Conservation (phyloP, 1,284 basidiomycete genomes). For the Microbotryum saponariae region DNA sequence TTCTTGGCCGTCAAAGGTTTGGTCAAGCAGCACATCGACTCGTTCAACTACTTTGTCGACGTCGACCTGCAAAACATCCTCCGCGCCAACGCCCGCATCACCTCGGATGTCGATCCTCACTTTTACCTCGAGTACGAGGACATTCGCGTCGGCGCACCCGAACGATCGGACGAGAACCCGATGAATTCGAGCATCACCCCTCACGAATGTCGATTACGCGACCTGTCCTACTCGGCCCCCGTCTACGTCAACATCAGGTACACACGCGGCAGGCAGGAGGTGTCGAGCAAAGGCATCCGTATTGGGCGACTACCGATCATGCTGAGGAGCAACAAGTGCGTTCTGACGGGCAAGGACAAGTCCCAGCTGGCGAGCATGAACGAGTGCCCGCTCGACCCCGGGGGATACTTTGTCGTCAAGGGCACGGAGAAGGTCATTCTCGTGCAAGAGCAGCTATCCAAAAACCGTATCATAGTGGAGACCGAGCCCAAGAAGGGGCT, state of each 20-base stretch:
- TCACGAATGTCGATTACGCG: constrained; percentile 93
- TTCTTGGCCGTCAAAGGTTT: constrained; percentile 94
- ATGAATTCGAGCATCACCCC: constrained; percentile 83
- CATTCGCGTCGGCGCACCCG: constrained; percentile 84
- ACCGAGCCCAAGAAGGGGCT: constrained; percentile 81
- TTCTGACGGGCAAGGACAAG: constrained; percentile 69
- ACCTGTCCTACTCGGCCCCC: constrained; percentile 90
- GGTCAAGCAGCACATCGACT: constrained; percentile 99
- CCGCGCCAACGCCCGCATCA: constrained; percentile 83
- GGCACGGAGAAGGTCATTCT: constrained; percentile 99
- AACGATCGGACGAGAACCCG: constrained; percentile 73
- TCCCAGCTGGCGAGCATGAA: constrained; percentile 81
- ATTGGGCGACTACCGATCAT: constrained; percentile 95
- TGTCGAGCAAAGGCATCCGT: constrained; percentile 72
- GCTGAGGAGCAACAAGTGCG: constrained; percentile 90
- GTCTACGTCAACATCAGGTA: constrained; percentile 95
- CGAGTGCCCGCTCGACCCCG: constrained; percentile 96
- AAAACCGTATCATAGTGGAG: constrained; percentile 99
- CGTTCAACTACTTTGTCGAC: constrained; percentile 99
- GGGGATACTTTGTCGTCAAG: constrained; percentile 98
- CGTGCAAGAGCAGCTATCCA: constrained; percentile 97
- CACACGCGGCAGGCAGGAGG: constrained; percentile 81
- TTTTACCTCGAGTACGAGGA: constrained; percentile 97
- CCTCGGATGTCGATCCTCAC: constrained; percentile 92
- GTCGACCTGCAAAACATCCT: constrained; percentile 95